Evolutionary conservation across 139 green algal genomes (phyloP).

Genomic region (Axilococcus clingmanii): DNA sequence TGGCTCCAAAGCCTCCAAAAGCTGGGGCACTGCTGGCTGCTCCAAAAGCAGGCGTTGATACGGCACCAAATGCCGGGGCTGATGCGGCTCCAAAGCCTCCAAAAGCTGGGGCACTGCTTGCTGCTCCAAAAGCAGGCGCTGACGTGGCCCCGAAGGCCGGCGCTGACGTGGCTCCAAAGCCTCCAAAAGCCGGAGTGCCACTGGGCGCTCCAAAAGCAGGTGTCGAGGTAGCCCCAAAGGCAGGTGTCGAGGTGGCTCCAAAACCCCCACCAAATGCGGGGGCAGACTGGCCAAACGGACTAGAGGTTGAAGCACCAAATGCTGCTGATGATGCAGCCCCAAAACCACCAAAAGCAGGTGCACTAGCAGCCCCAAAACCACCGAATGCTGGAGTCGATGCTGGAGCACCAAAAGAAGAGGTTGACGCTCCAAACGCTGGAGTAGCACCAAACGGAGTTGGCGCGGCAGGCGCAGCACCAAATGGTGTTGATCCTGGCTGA

Average conservation of each 20-base stretch:
- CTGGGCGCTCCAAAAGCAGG: constrained; percentile 15
- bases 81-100: neutral
- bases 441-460: constrained; percentile 3
- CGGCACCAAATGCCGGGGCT: neutral
- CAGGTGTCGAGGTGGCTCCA: constrained; percentile 20
- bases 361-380: constrained; percentile 22
- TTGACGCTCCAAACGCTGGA: neutral
- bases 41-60: constrained; percentile 8
- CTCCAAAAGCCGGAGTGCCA: constrained; percentile 3
- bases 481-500: neutral
- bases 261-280: constrained; percentile 20
- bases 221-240: constrained; percentile 36
- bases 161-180: neutral
- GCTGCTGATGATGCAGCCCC: constrained; percentile 29
- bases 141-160: constrained; percentile 14
- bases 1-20: constrained; percentile 14
- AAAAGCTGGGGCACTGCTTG: neutral
- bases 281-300: constrained; percentile 20
- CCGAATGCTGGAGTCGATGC: constrained; percentile 16
- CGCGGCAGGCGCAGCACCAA: constrained; percentile 8
- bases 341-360: constrained; percentile 37
- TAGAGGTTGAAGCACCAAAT: constrained; percentile 29
- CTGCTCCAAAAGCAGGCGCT: neutral
- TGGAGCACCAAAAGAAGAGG: constrained; percentile 16
- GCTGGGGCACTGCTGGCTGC: constrained; percentile 5